Percentiles rank a stretch among this genome's conserved stretches.
Evolutionary conservation across 257 asterid genomes (phyloP).

Genomic region (Plantago major): DNA sequence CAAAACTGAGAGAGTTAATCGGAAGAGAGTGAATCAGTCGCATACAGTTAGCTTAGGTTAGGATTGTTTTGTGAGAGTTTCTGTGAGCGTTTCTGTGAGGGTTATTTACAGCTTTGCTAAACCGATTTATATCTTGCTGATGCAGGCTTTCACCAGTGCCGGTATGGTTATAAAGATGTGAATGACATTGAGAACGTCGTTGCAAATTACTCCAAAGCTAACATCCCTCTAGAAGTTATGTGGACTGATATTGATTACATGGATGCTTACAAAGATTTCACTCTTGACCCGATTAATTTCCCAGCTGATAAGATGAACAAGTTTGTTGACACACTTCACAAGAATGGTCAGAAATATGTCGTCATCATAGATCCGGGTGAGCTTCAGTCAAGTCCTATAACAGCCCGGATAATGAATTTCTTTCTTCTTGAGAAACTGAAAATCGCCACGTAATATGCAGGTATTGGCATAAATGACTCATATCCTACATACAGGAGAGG

Average conservation of each 20-base stretch:
- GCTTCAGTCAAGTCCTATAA: neutral
- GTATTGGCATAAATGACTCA: conserved; percentile 56
- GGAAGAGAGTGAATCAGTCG: too few species aligned
- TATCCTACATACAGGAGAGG: conserved; percentile 69
- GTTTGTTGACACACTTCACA: conserved; percentile 55
- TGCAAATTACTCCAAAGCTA: conserved; percentile 59
- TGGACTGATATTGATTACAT: conserved; percentile 97
- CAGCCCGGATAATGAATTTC: too few species aligned
- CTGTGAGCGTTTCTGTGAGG: too few species aligned
- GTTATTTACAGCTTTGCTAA: neutral
- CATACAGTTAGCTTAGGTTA: too few species aligned
- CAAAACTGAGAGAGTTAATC: too few species aligned
- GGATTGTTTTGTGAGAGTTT: too few species aligned
- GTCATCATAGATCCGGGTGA: conserved; percentile 86
- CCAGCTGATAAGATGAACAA: conserved; percentile 51
- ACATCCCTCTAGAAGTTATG: conserved; percentile 82
- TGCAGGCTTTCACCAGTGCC: conserved; percentile 90
- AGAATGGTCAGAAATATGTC: conserved; percentile 64
- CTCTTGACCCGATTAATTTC: conserved; percentile 74
- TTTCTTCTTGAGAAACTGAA: neutral
- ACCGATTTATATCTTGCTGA: neutral
- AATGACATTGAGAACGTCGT: conserved; percentile 66
- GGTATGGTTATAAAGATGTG: conserved; percentile 68
- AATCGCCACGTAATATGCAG: conserved; percentile 27
- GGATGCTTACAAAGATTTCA: conserved; percentile 90